phyloP scores from a whole-genome alignment of 1,284 basidiomycete genomes.

The Cutaneotrichosporon dermatis region DNA sequence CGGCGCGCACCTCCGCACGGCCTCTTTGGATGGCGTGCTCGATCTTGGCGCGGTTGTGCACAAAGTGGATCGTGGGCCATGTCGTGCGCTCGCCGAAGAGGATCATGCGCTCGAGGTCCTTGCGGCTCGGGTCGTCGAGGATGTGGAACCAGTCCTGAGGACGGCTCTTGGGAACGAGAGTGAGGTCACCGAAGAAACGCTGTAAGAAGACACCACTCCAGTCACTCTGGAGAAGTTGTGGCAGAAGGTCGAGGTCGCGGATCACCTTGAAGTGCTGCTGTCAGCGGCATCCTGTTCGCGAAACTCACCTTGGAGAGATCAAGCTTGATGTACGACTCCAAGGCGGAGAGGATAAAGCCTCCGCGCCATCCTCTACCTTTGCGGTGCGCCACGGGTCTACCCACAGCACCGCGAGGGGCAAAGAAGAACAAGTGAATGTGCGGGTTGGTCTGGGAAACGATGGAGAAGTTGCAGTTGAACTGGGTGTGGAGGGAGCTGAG shows the following conservation, averaged over 20 bases:
- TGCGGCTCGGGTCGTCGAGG: conserved; percentile 74
- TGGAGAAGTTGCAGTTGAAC: conserved; percentile 91
- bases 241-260: conserved; percentile 80
- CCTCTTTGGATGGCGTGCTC: conserved; percentile 73
- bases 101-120: conserved; percentile 77
- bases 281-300: background rate
- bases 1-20: conserved; percentile 64
- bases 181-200: conserved; percentile 50
- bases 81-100: conserved; percentile 82
- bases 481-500: conserved; percentile 87
- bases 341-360: conserved; percentile 86
- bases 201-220: conserved; percentile 94
- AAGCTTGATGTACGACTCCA: conserved; percentile 88
- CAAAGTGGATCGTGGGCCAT: conserved; percentile 94
- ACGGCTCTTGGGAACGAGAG: conserved; percentile 78
- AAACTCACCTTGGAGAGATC: conserved; percentile 68
- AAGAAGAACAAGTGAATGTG: conserved; percentile 99
- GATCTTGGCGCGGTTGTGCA: conserved; percentile 66
- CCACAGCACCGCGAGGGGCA: conserved; percentile 86
- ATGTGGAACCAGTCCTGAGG: conserved; percentile 79
- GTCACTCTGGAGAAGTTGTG: conserved; percentile 82
- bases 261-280: conserved; percentile 75
- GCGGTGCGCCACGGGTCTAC: conserved; percentile 47
- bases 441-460: conserved; percentile 91
- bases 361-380: conserved; percentile 69